Evolutionary conservation across 2,329 filamentous ascomycete genomes (phyloP), one percentile per base, ranked within the genome.

Genomic region (Exophiala oligosperma): DNA sequence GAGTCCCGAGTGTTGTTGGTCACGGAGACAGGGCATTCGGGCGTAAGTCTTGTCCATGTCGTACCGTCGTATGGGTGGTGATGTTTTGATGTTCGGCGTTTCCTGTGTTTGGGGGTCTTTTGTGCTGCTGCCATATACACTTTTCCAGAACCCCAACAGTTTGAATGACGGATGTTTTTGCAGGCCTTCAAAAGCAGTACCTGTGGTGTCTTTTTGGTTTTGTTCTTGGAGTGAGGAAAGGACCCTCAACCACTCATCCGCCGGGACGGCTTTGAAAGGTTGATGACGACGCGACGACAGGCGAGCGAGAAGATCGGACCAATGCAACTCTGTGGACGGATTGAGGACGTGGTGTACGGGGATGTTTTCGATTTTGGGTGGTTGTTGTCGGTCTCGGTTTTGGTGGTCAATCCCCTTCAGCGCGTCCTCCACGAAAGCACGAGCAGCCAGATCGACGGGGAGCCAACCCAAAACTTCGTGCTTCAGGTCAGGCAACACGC

Each of bases 301-400:
- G 52, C 60, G 57, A n/a, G 12, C 1, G 11, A 59, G 43, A 2
- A 62, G 50, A 37, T 53, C 44, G 24, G 49, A 51, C 60, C 60
- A 62, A 0, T 51, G 51, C 0, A 54, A 41, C 6, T 40, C n/a
- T 12, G 56, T 57, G 24, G 79, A 71, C 28, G 76, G 72, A 59
- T 82, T 83, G 28, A 83, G 62, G 2, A 83, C 70, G 66, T 84
- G 80, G 57, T 77, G 79, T 3, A 83, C 75, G 1, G 41, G 21
- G 2, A 55, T n/a, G 14, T 40, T 35, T 8, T 46, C 29, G 21
- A 17, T 17, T 28, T n/a, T 26, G 14, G n/a, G 8, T 44, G n/a
- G 35, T 48, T 11, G 21, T 4, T 40, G 26, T 46, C 26, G 11
- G 26, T 7, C 2, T 41, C 23, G 21, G 37, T 12, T 6, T 46